Evolutionary conservation across 257 asterid genomes (phyloP), one percentile per base, ranked within the genome.

Genomic region (Ajuga chamaepitys): DNA sequence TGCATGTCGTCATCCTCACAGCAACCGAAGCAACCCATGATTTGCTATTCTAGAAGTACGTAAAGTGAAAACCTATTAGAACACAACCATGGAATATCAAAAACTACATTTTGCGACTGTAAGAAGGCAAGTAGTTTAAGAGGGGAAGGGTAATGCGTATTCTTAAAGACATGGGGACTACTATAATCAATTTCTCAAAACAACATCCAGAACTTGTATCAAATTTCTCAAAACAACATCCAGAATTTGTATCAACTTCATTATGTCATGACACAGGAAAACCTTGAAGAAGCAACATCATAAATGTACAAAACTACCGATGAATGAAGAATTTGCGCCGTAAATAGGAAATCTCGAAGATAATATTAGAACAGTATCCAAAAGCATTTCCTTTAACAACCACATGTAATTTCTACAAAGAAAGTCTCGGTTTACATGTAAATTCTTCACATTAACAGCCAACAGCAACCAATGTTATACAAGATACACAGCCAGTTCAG

Each of bases 1-100:
- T 79, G 86, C 82, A 82, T 67, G 76, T 86, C 86, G 69, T 77
- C 95, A 5, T 82, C 89, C 38, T 28, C 67, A 66, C 95, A 86
- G 66, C 95, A 86, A 57, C 80, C 50, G 26, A 86, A 86, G 85
- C 95, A 86, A 55, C 96, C 58, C 95, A 88, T 88, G 67, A 54
- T 67, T 21, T 63, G 30, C 58, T 58, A 35, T 51, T 55, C 71
- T 58, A 38, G 46, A 65, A 37, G 26, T 40, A 55, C 58, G 55
- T 37, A 34, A 11, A 62, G 41, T 40, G 60, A 55, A 72, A 56
- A 68, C 18, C 58, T 42, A 54, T 80, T 42, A 74, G 42, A 48
- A 59, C 45, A 28, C 56, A 55, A 54, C 25, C 65, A 56, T 12
- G 18, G 26, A 67, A 52, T 32, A 28, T 12, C 22, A 30, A 28